Conservation (phyloP, 768 basidiomycete genomes). For the Dentipellis sp. region DNA sequence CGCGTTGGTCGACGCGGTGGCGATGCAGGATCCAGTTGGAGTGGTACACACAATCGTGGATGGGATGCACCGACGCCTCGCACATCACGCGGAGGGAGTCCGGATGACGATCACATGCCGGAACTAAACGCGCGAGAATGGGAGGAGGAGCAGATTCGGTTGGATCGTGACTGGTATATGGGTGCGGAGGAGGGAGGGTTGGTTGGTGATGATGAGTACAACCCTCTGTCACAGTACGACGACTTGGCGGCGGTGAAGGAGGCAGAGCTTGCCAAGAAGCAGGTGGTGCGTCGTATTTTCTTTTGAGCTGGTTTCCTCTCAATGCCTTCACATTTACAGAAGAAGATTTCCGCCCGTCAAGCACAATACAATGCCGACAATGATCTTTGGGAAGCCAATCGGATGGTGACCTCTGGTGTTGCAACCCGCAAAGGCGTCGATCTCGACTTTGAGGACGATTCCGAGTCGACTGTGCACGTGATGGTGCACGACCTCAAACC, state of each 20-base stretch:
- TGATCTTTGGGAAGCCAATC: slow-evolving; percentile 97
- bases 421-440: slow-evolving; percentile 82
- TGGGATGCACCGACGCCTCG: slow-evolving; percentile 88
- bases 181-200: slow-evolving; percentile 83
- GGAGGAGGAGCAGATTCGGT: slow-evolving; percentile 90
- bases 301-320: slow-evolving; percentile 9
- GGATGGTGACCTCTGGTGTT: slow-evolving; percentile 94
- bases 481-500: slow-evolving; percentile 97
- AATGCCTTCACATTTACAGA: slow-evolving; percentile 30
- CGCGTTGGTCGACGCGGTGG: slow-evolving; percentile 32
- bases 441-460: slow-evolving; percentile 93
- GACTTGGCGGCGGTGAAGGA: slow-evolving; percentile 64
- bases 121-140: slow-evolving; percentile 79
- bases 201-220: slow-evolving; percentile 86
- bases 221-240: slow-evolving; percentile 89
- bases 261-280: slow-evolving; percentile 68
- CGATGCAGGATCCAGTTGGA: slow-evolving; percentile 59
- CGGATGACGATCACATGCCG: slow-evolving; percentile 56
- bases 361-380: slow-evolving; percentile 99
- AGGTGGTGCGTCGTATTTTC: slow-evolving; percentile 35
- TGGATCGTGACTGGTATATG: slow-evolving; percentile 96
- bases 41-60: slow-evolving; percentile 35
- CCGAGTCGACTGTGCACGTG: slow-evolving; percentile 93
- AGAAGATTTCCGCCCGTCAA: slow-evolving; percentile 87
- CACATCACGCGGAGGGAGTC: slow-evolving; percentile 53